Base-by-base conservation (phyloP, 805 yeast species). In the Starmerella etchellsii region DNA sequence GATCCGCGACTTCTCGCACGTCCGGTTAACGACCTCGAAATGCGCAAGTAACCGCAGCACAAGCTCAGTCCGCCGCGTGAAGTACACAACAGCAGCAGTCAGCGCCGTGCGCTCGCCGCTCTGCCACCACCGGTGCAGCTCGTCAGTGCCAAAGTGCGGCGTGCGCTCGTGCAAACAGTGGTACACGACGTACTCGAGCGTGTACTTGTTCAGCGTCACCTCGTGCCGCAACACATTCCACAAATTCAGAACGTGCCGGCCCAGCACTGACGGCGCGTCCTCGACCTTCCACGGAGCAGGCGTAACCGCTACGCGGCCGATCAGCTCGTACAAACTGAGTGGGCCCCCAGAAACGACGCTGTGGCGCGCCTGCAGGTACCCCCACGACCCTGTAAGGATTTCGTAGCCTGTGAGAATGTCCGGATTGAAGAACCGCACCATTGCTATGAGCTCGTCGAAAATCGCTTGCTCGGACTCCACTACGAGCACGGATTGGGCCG, bases 401-500 rank as follows among this genome's bases (percentile, higher is more conserved):
- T 91, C 98, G 56, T 71, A 91, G 0, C 96, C 97, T 0, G 82
- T 69, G 5, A 91, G 54, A 24, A 91, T 73, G 56, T 91, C 98
- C 0, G 97, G 96, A 54, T 91, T 97, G 38, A 74, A 66, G 2
- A 64, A 50, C 16, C 74, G 69, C 0, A 82, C 76, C 14, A 79
- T 47, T 1, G 68, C 65, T 0, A 76, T 60, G 8, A 88, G 61
- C 5, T 67, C 67, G 8, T 67, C 62, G 2, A 85, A 55, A 73
- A 82, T 64, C 6, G 68, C 74, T 1, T 58, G 43, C 52, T 88
- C 97, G n/a, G 34, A 16, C 20, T 41, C 37, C 14, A 50, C 48
- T 1, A 24, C 5, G 10, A 30, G 21, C 4, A 41, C 29, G 6
- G 30, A 28, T 19, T 30, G 29, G 3, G 21, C 31, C 7, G 33